A percentile compares a stretch with the other conserved stretches of the same genome.
Evolutionary conservation across 345 rosid genomes (phyloP).

Genomic region (Cardamine chenopodiifolia): DNA sequence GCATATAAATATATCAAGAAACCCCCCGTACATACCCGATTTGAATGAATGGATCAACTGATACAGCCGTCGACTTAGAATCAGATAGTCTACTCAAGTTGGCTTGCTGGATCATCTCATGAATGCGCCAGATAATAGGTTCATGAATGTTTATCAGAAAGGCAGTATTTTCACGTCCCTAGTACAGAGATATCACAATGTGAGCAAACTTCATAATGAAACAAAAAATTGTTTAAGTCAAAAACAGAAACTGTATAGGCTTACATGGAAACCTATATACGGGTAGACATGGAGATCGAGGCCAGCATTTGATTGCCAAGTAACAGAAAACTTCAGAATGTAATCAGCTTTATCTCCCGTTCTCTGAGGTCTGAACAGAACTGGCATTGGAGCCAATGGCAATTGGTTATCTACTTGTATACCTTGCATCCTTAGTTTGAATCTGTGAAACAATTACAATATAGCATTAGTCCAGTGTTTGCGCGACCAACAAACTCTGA

Average conservation of each 20-base stretch:
- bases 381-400: constrained; percentile 93
- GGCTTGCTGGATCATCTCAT: constrained; percentile 93
- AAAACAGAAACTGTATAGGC: constrained; percentile 27
- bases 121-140: constrained; percentile 98
- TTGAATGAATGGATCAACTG: constrained; percentile 95
- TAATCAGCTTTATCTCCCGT: constrained; percentile 64
- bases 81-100: constrained; percentile 70
- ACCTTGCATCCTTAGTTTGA: constrained; percentile 78
- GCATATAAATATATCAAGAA: constrained; percentile 7
- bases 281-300: constrained; percentile 84
- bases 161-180: constrained; percentile 88
- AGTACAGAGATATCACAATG: constrained; percentile 28
- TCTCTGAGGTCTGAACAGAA: constrained; percentile 94
- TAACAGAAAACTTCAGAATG: constrained; percentile 78
- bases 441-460: constrained; percentile 51
- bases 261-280: constrained; percentile 78
- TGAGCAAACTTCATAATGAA: constrained; percentile 10
- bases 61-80: constrained; percentile 72
- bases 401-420: constrained; percentile 96
- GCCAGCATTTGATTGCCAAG: constrained; percentile 80
- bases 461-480: constrained; percentile 12
- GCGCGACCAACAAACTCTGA: constrained; percentile 3
- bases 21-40: constrained; percentile 61
- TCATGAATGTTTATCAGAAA: constrained; percentile 92
- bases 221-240: background rate